phyloP scores from a whole-genome alignment of 495 filamentous ascomycete species.

The Aspergillus nanangensis region DNA sequence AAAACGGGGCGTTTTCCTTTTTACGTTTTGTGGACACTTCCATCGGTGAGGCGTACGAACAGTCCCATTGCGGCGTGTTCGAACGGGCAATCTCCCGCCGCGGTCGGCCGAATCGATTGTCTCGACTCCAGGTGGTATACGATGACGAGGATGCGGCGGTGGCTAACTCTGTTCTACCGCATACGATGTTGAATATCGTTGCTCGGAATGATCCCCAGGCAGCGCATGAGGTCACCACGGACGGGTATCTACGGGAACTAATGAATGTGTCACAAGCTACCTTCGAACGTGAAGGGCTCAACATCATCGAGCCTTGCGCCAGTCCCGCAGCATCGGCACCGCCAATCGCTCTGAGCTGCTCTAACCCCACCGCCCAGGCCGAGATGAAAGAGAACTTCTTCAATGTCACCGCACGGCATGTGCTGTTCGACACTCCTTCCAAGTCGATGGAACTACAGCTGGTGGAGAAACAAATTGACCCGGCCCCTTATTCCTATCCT shows the following conservation, averaged over 20 bases:
- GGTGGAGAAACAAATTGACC: conserved; percentile 62
- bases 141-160: conserved; percentile 50
- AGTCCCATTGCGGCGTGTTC: conserved; percentile 57
- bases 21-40: conserved; percentile 81
- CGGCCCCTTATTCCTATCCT: conserved; percentile 55
- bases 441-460: conserved; percentile 67
- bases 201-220: conserved; percentile 63
- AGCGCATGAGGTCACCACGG: conserved; percentile 62
- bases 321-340: conserved; percentile 76
- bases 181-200: conserved; percentile 76
- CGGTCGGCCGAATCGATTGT: conserved; percentile 39
- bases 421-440: conserved; percentile 61
- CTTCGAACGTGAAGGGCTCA: conserved; percentile 66
- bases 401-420: conserved; percentile 67
- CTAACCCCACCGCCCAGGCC: conserved; percentile 57
- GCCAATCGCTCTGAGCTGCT: conserved; percentile 74
- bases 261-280: conserved; percentile 70
- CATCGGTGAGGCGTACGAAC: conserved; percentile 60
- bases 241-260: conserved; percentile 69
- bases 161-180: conserved; percentile 53
- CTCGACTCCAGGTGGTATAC: conserved; percentile 55
- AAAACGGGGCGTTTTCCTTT: conserved; percentile 76
- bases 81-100: conserved; percentile 60
- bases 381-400: conserved; percentile 77
- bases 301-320: conserved; percentile 74